Evolutionary conservation across 352 stramenopile species (phyloP).

Genomic region (Phytophthora niederhauseri): DNA sequence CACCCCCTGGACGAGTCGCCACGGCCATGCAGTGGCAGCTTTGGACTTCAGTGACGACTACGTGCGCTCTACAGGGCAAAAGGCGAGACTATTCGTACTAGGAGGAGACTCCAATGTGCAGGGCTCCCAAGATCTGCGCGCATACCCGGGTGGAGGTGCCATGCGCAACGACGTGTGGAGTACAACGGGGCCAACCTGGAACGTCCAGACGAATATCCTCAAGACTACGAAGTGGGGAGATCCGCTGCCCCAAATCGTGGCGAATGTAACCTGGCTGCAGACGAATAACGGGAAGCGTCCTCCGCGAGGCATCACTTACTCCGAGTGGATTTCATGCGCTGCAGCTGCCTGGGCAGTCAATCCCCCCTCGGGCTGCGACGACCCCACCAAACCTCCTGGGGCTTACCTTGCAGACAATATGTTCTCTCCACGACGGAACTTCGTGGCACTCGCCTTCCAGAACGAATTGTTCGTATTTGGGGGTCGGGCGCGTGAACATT

Average conservation of each 20-base stretch:
- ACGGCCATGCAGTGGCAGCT: conserved; percentile 64
- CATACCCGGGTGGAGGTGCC: conserved; percentile 67
- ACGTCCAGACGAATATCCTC: conserved; percentile 59
- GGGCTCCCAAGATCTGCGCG: conserved; percentile 66
- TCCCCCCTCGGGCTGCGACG: conserved; percentile 56
- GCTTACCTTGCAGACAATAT: conserved; percentile 80
- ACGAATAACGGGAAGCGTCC: conserved; percentile 73
- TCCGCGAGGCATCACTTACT: conserved; percentile 61
- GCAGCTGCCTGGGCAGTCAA: conserved; percentile 54
- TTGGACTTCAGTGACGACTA: conserved; percentile 67
- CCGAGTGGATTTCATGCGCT: conserved; percentile 71
- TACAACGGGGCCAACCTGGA: conserved; percentile 63
- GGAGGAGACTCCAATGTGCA: conserved; percentile 76
- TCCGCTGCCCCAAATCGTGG: conserved; percentile 67
- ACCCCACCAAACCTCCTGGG: conserved; percentile 61
- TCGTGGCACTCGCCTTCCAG: conserved; percentile 62
- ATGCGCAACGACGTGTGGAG: conserved; percentile 82
- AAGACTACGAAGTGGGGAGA: conserved; percentile 77
- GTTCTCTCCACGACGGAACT: conserved; percentile 77
- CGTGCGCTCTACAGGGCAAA: conserved; percentile 45
- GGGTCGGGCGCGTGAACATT: conserved; percentile 64
- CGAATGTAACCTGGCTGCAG: conserved; percentile 72
- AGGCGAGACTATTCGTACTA: conserved; percentile 70
- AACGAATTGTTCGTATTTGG: conserved; percentile 69
- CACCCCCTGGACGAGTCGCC: conserved; percentile 66